A percentile compares a stretch with the other conserved stretches of the same genome.
These are phyloP conservation scores for Starmerella tilneyi DNA, from an alignment of 805 yeast species.

Conservation along the genomic window DNA sequence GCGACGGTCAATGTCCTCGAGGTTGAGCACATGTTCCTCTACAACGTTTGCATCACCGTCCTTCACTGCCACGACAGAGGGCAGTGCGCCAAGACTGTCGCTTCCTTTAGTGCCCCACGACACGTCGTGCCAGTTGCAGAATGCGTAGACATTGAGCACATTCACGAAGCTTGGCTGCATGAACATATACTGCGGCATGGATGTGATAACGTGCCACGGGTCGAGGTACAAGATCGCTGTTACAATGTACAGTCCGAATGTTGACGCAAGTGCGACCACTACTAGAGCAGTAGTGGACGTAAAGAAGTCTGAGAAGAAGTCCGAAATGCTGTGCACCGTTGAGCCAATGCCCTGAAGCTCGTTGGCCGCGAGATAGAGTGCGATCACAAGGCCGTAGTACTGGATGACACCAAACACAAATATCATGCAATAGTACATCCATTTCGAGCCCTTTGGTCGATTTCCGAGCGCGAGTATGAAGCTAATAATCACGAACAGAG, in stretches of 20 bases:
- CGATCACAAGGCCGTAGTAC: constrained; percentile 49
- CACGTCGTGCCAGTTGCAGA: constrained; percentile 61
- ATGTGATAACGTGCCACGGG: constrained; percentile 57
- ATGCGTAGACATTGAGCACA: constrained; percentile 55
- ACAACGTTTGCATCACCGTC: constrained; percentile 47
- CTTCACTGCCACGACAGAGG: constrained; percentile 41
- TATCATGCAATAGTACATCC: constrained; percentile 44
- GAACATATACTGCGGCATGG: constrained; percentile 36
- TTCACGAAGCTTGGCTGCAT: constrained; percentile 33
- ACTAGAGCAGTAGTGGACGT: constrained; percentile 43
- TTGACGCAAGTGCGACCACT: constrained; percentile 50
- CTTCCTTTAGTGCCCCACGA: constrained; percentile 72
- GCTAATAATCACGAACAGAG: constrained; percentile 48
- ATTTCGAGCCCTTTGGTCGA: constrained; percentile 51
- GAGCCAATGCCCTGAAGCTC: constrained; percentile 36
- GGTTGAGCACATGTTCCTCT: constrained; percentile 40
- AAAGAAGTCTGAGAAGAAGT: constrained; percentile 31
- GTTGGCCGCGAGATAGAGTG: constrained; percentile 47
- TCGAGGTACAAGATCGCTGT: constrained; percentile 51
- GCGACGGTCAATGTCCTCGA: constrained; percentile 45
- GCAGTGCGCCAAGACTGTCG: constrained; percentile 43
- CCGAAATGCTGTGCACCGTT: constrained; percentile 22
- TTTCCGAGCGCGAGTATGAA: constrained; percentile 57
- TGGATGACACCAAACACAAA: constrained; percentile 50
- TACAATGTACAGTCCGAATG: constrained; percentile 51